Conservation (phyloP, 2,329 filamentous ascomycete genomes). For the Claviceps monticola region DNA sequence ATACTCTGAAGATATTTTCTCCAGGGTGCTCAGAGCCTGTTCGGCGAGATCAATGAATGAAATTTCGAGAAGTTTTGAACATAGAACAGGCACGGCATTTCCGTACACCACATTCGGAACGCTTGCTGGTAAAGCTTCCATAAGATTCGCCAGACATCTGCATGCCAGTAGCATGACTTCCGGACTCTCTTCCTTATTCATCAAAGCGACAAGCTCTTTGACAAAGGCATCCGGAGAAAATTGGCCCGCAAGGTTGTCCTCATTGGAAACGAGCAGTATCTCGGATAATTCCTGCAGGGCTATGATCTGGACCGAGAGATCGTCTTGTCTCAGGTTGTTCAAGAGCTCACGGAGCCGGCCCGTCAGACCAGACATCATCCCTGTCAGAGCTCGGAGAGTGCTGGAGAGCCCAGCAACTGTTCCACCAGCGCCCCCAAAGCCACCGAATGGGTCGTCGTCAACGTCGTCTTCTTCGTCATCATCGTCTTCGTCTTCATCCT, state of each 20-base stretch:
- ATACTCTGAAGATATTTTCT: conserved; percentile 96
- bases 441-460: conserved; percentile 49
- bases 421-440: conserved; percentile 53
- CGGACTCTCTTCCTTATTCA: conserved; percentile 90
- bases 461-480: conserved; percentile 50
- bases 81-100: conserved; percentile 87
- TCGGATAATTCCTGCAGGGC: conserved; percentile 89
- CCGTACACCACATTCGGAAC: conserved; percentile 95
- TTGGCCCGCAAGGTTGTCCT: conserved; percentile 89
- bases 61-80: conserved; percentile 89
- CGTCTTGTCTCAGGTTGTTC: conserved; percentile 63
- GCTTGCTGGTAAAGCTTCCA: conserved; percentile 89
- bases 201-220: conserved; percentile 80
- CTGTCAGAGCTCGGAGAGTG: conserved; percentile 74
- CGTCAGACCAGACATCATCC: conserved; percentile 81
- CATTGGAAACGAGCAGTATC: conserved; percentile 83
- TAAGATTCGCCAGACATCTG: conserved; percentile 87
- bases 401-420: conserved; percentile 55
- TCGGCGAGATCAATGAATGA: conserved; percentile 95
- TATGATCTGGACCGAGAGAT: conserved; percentile 81
- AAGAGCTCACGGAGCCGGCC: conserved; percentile 67
- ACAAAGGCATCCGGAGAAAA: conserved; percentile 92
- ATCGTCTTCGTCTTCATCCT: conserved; percentile 33
- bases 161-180: conserved; percentile 97
- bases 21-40: conserved; percentile 87